These are phyloP conservation scores for Lactifluus piperatus DNA, from an alignment of 768 basidiomycete species.

Conservation along the genomic window DNA sequence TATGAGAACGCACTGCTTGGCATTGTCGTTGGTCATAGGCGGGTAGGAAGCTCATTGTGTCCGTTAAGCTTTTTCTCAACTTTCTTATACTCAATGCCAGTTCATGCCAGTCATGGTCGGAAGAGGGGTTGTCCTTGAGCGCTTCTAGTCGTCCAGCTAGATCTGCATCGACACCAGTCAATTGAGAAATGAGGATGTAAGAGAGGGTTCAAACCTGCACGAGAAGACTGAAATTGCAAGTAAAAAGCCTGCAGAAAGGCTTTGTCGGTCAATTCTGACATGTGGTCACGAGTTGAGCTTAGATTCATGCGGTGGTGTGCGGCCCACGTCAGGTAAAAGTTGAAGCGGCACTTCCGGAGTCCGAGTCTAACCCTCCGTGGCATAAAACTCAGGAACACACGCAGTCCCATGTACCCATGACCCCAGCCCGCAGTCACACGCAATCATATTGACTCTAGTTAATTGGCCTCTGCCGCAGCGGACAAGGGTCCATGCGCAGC, in stretches of 20 bases:
- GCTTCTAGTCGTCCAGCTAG: constrained; percentile 39
- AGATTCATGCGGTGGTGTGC: not conserved
- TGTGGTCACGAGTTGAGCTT: constrained; percentile 20
- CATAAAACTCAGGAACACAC: too few species aligned
- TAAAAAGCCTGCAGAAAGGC: constrained; percentile 45
- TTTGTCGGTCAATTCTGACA: constrained; percentile 26
- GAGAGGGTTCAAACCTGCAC: constrained; percentile 37
- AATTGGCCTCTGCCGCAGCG: too few species aligned
- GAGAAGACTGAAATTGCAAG: constrained; percentile 39
- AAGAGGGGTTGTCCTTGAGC: constrained; percentile 28
- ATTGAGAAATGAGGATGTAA: not conserved
- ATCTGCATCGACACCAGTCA: constrained; percentile 29
- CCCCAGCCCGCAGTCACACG: too few species aligned
- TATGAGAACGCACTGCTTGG: constrained; percentile 43
- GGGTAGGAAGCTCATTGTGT: constrained; percentile 57
- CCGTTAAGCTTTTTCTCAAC: constrained; percentile 52
- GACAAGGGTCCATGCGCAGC: too few species aligned
- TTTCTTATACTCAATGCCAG: constrained; percentile 33
- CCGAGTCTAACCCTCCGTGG: too few species aligned
- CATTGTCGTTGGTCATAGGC: constrained; percentile 68
- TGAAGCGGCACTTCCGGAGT: too few species aligned
- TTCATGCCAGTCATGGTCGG: constrained; percentile 16
- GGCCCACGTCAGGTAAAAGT: too few species aligned
- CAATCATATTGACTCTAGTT: too few species aligned
- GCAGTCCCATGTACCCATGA: too few species aligned